Evolutionary conservation across 768 basidiomycete species (phyloP).

Genomic region (Rhodosporidiobolus odoratus): DNA sequence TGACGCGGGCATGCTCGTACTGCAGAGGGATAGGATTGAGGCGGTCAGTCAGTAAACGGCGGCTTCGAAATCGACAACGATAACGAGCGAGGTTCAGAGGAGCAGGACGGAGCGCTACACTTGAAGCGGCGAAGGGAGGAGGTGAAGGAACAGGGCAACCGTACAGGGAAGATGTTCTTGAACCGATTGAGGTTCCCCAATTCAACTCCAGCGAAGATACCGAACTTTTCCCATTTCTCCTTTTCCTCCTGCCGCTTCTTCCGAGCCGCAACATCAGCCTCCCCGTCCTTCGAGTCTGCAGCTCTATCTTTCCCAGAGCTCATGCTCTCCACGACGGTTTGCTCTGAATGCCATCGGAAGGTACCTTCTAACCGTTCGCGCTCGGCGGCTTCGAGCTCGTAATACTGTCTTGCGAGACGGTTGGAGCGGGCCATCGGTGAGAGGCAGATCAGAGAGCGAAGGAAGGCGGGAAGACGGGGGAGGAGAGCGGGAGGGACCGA

Average conservation of each 20-base stretch:
- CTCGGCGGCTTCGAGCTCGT: conserved; percentile 83
- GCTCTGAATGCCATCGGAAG: conserved; percentile 81
- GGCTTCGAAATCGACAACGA: no score
- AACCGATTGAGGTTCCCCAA: conserved; percentile 95
- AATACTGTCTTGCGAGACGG: conserved; percentile 84
- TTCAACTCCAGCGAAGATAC: conserved; percentile 91
- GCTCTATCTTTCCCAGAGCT: neutral
- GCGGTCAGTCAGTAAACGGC: neutral
- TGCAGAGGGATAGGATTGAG: neutral
- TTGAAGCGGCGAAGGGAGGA: no score
- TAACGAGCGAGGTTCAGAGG: no score
- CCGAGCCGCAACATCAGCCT: no score
- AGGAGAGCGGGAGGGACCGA: conserved; percentile 6
- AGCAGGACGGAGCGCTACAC: no score
- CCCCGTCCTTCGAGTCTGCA: conserved; percentile 1
- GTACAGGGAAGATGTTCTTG: conserved; percentile 91
- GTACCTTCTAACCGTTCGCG: conserved; percentile 80
- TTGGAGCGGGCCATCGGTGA: conserved; percentile 52
- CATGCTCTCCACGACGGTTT: conserved; percentile 43
- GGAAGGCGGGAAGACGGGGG: conserved; percentile 33
- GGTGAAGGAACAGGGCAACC: conserved; percentile 16
- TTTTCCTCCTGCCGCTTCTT: neutral
- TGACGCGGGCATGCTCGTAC: conserved; percentile 78
- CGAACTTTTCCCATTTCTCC: conserved; percentile 60
- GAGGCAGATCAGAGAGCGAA: conserved; percentile 27